Conservation (phyloP, 176 grass and related monocot genomes). For the Tuctoria greenei region DNA sequence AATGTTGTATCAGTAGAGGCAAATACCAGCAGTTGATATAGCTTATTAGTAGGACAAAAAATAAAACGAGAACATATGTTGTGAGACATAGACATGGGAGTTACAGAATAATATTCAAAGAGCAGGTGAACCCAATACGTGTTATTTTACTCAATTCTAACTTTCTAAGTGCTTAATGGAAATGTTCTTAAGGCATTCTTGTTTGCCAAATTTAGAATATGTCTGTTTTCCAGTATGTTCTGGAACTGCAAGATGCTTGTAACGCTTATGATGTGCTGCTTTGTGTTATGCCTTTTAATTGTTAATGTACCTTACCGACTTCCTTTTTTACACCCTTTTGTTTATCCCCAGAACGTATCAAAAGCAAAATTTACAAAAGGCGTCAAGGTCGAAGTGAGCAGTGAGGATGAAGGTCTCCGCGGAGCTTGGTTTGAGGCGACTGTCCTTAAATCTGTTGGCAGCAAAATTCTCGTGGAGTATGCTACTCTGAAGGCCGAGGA, state of each 20-base stretch:
- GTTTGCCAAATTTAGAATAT: background rate
- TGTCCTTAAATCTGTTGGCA: slow-evolving; percentile 44
- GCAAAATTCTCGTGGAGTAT: slow-evolving; percentile 62
- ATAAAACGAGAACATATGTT: background rate
- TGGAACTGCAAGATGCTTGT: slow-evolving; percentile 1
- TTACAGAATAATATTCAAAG: background rate
- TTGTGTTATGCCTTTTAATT: background rate
- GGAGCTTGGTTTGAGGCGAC: slow-evolving; percentile 70
- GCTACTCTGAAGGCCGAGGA: slow-evolving; percentile 59
- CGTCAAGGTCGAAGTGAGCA: slow-evolving; percentile 63
- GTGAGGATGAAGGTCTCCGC: slow-evolving; percentile 67
- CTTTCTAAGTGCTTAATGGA: background rate
- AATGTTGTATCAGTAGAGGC: background rate
- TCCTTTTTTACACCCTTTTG: slow-evolving; percentile 6
- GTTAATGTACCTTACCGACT: background rate
- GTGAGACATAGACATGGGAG: background rate
- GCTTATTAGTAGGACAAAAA: background rate
- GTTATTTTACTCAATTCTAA: background rate
- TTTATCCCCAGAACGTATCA: slow-evolving; percentile 35
- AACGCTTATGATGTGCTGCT: background rate
- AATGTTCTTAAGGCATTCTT: background rate
- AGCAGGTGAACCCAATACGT: background rate
- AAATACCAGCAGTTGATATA: slow-evolving; percentile 8
- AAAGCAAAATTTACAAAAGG: slow-evolving; percentile 45
- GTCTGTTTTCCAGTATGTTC: background rate